phyloP scores from a whole-genome alignment of 176 grass and related monocot species.

The Aegilops longissima region DNA sequence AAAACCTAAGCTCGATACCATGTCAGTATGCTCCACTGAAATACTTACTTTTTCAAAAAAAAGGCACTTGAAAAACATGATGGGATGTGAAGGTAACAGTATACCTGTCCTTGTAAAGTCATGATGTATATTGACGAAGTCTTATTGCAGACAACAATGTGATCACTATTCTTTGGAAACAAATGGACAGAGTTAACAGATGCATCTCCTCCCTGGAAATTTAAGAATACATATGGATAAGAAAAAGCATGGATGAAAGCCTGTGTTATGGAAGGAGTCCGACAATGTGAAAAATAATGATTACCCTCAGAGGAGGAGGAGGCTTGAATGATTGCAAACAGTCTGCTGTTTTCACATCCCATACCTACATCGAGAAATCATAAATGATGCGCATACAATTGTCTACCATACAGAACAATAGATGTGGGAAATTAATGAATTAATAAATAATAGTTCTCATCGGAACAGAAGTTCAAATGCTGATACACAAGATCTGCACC shows the following conservation, averaged over 20 bases:
- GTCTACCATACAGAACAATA: constrained; percentile 28
- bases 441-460: not conserved
- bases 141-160: constrained; percentile 97
- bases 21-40: not conserved
- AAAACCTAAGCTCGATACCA: too few species aligned
- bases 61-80: not conserved
- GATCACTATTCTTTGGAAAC: constrained; percentile 89
- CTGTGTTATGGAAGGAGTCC: not conserved
- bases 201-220: constrained; percentile 89
- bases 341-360: constrained; percentile 98
- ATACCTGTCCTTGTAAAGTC: constrained; percentile 97
- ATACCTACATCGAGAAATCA: constrained; percentile 60
- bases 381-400: constrained; percentile 33
- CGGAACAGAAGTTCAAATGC: not conserved
- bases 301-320: constrained; percentile 90
- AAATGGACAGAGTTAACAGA: constrained; percentile 91
- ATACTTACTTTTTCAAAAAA: not conserved
- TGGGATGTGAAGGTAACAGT: constrained; percentile 25
- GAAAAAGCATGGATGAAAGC: not conserved
- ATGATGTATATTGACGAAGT: constrained; percentile 89
- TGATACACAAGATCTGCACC: constrained; percentile 46
- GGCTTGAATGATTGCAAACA: constrained; percentile 97
- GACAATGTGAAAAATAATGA: constrained; percentile 21
- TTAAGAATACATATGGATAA: constrained; percentile 2
- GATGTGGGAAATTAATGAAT: constrained; percentile 8